A percentile compares a stretch with the other conserved stretches of the same genome.
These are phyloP conservation scores for Akanthomyces lecanii DNA, from an alignment of 2,329 filamentous ascomycete genomes.

Conservation along the genomic window DNA sequence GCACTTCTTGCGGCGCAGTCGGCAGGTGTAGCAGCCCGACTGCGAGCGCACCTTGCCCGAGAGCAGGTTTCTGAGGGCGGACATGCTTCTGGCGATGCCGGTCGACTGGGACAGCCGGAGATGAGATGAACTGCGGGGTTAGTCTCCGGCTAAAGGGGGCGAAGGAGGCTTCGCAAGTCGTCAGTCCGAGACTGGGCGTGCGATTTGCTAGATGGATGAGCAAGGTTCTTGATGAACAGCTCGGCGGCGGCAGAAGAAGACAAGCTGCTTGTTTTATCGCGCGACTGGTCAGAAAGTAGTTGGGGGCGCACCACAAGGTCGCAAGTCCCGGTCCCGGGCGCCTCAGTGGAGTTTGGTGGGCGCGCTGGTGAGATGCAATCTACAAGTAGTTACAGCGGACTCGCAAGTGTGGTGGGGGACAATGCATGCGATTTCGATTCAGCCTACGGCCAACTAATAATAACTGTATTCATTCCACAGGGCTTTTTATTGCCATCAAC, in stretches of 20 bases:
- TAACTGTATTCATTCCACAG: not conserved
- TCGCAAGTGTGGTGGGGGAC: not conserved
- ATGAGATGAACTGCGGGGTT: not conserved
- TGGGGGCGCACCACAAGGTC: not conserved
- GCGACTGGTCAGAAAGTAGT: not conserved
- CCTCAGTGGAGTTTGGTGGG: conserved; percentile 6
- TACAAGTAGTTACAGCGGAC: not conserved
- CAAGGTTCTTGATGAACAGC: not conserved
- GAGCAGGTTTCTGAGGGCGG: conserved; percentile 23
- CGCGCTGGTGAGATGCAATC: conserved; percentile 7
- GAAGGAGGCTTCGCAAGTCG: not conserved
- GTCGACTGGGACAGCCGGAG: not conserved
- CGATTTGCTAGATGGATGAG: not conserved
- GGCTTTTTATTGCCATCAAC: not conserved
- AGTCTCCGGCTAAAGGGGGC: not conserved
- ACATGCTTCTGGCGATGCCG: conserved; percentile 18
- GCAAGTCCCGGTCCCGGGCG: not conserved
- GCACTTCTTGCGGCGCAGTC: conserved; percentile 58
- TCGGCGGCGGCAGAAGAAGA: not conserved
- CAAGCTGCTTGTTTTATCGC: not conserved
- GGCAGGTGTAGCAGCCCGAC: conserved; percentile 57
- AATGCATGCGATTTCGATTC: not conserved
- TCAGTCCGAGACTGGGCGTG: not conserved
- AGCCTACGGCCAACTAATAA: not conserved
- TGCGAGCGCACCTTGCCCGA: conserved; percentile 35